Percentiles rank a stretch among this genome's conserved stretches.
These are phyloP conservation scores for Akanthomyces dipterigenus DNA, from an alignment of 2,329 filamentous ascomycete genomes.

Conservation along the genomic window DNA sequence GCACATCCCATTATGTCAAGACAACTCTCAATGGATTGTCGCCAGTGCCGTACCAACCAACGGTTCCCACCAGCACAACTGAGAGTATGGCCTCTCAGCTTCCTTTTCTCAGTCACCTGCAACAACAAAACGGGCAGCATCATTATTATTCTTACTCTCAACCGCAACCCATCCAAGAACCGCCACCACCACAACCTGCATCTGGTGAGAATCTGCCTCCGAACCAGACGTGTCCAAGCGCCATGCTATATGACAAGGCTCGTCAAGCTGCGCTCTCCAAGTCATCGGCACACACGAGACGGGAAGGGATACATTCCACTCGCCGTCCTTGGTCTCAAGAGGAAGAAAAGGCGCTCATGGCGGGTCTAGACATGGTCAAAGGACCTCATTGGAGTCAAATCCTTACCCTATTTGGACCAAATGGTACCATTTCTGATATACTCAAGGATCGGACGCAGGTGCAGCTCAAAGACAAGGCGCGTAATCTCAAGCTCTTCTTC, in stretches of 20 bases:
- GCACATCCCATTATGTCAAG: slow-evolving; percentile 38
- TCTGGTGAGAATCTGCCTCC: slow-evolving; percentile 41
- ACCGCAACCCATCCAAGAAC: slow-evolving; percentile 17
- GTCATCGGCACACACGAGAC: slow-evolving; percentile 45
- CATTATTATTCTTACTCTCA: slow-evolving; percentile 28
- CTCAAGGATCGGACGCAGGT: slow-evolving; percentile 86
- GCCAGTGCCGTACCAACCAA: slow-evolving; percentile 36
- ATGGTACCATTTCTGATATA: slow-evolving; percentile 73
- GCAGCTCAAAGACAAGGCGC: slow-evolving; percentile 85
- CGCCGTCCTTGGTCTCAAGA: slow-evolving; percentile 81
- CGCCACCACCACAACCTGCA: slow-evolving; percentile 10
- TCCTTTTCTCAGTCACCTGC: slow-evolving; percentile 30
- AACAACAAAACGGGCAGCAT: slow-evolving; percentile 28
- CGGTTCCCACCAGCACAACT: slow-evolving; percentile 33
- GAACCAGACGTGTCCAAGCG: slow-evolving; percentile 49
- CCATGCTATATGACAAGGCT: slow-evolving; percentile 51
- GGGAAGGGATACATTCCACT: slow-evolving; percentile 53
- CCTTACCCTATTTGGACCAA: slow-evolving; percentile 70
- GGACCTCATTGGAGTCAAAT: slow-evolving; percentile 94
- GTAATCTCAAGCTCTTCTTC: slow-evolving; percentile 87
- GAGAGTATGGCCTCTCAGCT: slow-evolving; percentile 30
- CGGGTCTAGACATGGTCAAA: slow-evolving; percentile 79
- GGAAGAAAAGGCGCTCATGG: slow-evolving; percentile 85
- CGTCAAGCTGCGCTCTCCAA: slow-evolving; percentile 53
- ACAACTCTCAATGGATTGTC: slow-evolving; percentile 37